phyloP scores from a whole-genome alignment of 2,329 filamentous ascomycete species.

The Myriosclerotinia curreyana region DNA sequence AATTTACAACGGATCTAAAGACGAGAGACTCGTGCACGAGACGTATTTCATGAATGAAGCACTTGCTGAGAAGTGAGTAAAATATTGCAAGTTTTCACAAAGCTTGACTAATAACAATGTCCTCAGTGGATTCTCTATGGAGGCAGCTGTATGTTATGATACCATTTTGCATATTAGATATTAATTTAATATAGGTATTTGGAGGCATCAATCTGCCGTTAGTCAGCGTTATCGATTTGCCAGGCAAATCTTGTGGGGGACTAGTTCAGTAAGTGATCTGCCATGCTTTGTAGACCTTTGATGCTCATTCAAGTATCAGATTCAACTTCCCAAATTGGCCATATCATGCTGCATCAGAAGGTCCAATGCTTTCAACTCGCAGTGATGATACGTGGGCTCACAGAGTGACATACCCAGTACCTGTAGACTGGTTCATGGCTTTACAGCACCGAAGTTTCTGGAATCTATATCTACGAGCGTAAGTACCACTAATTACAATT shows the following conservation, averaged over 20 bases:
- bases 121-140: slow-evolving; percentile 3
- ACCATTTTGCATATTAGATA: neutral
- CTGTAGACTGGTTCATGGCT: neutral
- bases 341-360: neutral
- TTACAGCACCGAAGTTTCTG: neutral
- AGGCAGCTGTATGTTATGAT: neutral
- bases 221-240: neutral
- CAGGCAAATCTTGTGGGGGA: neutral
- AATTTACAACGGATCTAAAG: no score
- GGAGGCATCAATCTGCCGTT: neutral
- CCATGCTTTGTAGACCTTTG: neutral
- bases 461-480: neutral
- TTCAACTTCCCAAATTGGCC: neutral
- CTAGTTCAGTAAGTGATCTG: neutral
- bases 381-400: neutral
- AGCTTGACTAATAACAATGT: neutral
- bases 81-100: neutral
- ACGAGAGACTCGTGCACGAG: neutral
- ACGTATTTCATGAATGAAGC: slow-evolving; percentile 1
- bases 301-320: neutral
- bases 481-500: neutral
- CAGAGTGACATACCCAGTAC: neutral
- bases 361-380: neutral
- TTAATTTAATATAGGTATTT: neutral
- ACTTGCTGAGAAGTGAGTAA: slow-evolving; percentile 5